Evolutionary conservation across 345 rosid species (phyloP), one percentile per base, ranked within the genome.

Genomic region (Draba incana): DNA sequence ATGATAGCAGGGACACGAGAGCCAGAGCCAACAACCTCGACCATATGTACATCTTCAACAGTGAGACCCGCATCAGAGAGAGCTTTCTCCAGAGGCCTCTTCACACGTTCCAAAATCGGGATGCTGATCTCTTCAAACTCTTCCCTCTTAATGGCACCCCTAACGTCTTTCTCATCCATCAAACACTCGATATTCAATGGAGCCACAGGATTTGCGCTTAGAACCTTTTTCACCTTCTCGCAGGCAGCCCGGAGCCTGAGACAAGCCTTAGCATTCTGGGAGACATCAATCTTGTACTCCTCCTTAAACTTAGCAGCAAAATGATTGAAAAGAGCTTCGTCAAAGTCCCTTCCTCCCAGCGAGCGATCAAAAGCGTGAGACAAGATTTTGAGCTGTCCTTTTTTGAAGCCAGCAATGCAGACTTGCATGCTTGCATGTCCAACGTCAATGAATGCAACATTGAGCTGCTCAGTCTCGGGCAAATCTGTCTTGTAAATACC

Each of bases 401-500:
- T 91, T 62, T 84, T 91, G 75, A 87, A 91, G 33, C 86, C 96
- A n/a, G 88, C 94, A 79, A 94, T 91, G 78, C 98, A 94, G 23
- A 89, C 98, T 83, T 94, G 99, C 95, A 94, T 82, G 67, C 93
- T 89, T 27, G 98, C 84, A 37, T 94, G 95, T 0, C 99, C 99
- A 69, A 94, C 56, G 65, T 94, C 99, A 64, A 94, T 87, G 75
- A 94, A 89, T 1, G 93, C 98, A 33, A 94, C 96, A 79, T 91
- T 91, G 61, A 91, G 69, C 15, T 72, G 90, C 14, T 89, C 99
- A 75, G 41, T 89, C 77, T 94, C 98, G 4, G 95, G 95, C 68
- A 94, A 76, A 69, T 94, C 99, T 1, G 99, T 91, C 84, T 94
- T 94, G 67, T 94, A 94, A 45, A 94, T 89, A 39, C 99, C 99